Conservation (phyloP, 441 rosid genomes). For the Mallotus repandus region DNA sequence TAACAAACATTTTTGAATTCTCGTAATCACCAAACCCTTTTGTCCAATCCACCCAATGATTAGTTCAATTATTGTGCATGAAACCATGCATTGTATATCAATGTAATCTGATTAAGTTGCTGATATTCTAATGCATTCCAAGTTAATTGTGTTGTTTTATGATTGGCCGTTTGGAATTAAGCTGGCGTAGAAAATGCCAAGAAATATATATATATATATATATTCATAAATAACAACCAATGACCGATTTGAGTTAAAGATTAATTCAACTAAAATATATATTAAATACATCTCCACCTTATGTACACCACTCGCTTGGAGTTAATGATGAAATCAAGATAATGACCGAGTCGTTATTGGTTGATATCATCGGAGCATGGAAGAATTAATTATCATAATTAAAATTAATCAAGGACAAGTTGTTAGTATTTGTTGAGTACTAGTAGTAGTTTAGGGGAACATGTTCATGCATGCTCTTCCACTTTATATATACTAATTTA, state of each 20-base stretch:
- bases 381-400: neutral
- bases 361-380: slow-evolving; percentile 22
- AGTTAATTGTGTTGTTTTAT: slow-evolving; percentile 7
- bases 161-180: slow-evolving; percentile 19
- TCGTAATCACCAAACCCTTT: slow-evolving; percentile 6
- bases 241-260: slow-evolving; percentile 16
- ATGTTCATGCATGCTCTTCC: neutral
- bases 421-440: neutral
- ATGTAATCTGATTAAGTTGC: too few species aligned
- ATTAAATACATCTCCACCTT: too few species aligned
- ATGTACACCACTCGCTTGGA: slow-evolving; percentile 1
- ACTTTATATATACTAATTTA: too few species aligned
- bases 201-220: neutral
- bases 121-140: neutral
- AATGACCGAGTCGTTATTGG: neutral
- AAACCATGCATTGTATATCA: too few species aligned
- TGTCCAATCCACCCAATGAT: neutral
- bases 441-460: slow-evolving; percentile 9
- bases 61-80: neutral
- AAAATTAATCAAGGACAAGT: neutral
- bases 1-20: neutral
- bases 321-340: slow-evolving; percentile 3
- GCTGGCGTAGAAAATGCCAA: neutral
- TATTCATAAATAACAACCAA: neutral
- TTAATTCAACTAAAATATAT: slow-evolving; percentile 13